Evolutionary conservation across 148 eudicot genomes (phyloP).

Genomic region (Rhododendron henanense): DNA sequence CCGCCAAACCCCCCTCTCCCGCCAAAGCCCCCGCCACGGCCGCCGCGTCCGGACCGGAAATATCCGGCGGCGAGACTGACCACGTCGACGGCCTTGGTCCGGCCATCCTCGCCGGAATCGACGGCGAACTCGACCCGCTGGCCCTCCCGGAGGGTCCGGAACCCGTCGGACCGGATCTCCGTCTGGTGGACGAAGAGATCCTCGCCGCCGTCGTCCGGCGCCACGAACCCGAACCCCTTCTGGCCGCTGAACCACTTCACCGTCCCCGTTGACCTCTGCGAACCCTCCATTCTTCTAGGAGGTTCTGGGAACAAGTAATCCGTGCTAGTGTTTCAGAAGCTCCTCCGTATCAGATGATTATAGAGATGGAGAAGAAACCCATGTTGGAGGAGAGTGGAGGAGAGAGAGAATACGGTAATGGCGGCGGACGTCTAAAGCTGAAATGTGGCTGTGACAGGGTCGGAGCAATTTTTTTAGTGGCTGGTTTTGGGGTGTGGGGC

Average conservation of each 20-base stretch:
- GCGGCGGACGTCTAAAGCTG: neutral
- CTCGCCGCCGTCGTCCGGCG: conserved; percentile 48
- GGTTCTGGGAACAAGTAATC: neutral
- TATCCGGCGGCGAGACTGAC: conserved; percentile 18
- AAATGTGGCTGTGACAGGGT: neutral
- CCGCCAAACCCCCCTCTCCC: conserved; percentile 16
- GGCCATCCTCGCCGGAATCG: conserved; percentile 39
- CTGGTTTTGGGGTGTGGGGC: neutral
- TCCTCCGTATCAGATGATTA: neutral
- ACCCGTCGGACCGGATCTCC: conserved; percentile 56
- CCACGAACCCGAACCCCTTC: conserved; percentile 65
- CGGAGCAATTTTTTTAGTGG: neutral
- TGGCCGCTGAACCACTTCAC: conserved; percentile 74
- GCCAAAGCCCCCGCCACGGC: conserved; percentile 8
- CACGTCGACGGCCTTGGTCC: conserved; percentile 54
- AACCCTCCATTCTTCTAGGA: conserved; percentile 17
- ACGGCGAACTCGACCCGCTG: conserved; percentile 53
- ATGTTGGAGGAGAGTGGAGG: neutral
- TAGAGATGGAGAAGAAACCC: neutral
- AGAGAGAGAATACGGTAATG: neutral
- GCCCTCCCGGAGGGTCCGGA: conserved; percentile 55
- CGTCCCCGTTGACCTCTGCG: conserved; percentile 28
- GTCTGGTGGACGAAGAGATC: conserved; percentile 71
- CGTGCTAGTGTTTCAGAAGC: neutral
- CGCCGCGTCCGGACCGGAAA: conserved; percentile 5